phyloP scores from a whole-genome alignment of 176 grass and related monocot species.

The Dendrocalamus sinicus region DNA sequence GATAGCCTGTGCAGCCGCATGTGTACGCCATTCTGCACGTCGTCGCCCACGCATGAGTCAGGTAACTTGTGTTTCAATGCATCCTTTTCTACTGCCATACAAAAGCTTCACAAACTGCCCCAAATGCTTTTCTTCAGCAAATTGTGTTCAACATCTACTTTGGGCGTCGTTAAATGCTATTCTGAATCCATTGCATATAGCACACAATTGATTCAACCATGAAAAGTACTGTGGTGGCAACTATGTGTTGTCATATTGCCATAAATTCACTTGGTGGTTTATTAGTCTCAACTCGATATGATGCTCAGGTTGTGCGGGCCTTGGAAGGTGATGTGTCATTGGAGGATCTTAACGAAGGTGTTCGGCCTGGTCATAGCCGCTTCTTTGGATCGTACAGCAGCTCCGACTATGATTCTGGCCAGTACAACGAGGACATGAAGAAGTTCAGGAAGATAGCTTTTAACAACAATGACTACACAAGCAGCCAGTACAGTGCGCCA shows the following conservation, averaged over 20 bases:
- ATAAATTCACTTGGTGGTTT: background rate
- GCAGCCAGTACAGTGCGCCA: slow-evolving; percentile 86
- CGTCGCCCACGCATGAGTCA: slow-evolving; percentile 94
- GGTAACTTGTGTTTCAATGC: slow-evolving; percentile 49
- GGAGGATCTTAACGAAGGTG: slow-evolving; percentile 83
- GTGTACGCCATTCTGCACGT: slow-evolving; percentile 91
- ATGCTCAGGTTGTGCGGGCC: slow-evolving; percentile 73
- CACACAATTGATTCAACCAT: background rate
- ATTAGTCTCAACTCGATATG: background rate
- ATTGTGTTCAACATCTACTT: background rate
- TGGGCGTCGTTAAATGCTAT: background rate
- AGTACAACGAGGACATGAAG: slow-evolving; percentile 89
- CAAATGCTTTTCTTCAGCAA: background rate
- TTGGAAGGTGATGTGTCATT: slow-evolving; percentile 91
- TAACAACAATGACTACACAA: slow-evolving; percentile 61
- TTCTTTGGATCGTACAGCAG: slow-evolving; percentile 74
- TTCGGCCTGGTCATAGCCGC: slow-evolving; percentile 74
- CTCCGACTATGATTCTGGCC: slow-evolving; percentile 82
- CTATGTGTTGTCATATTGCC: background rate
- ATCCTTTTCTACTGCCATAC: background rate
- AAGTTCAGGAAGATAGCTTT: slow-evolving; percentile 87
- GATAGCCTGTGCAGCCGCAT: slow-evolving; percentile 94
- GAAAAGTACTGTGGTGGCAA: background rate
- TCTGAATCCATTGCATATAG: background rate
- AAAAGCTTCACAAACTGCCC: background rate